Evolutionary conservation across 2,329 filamentous ascomycete species (phyloP).

Genomic region (Beauveria australis): DNA sequence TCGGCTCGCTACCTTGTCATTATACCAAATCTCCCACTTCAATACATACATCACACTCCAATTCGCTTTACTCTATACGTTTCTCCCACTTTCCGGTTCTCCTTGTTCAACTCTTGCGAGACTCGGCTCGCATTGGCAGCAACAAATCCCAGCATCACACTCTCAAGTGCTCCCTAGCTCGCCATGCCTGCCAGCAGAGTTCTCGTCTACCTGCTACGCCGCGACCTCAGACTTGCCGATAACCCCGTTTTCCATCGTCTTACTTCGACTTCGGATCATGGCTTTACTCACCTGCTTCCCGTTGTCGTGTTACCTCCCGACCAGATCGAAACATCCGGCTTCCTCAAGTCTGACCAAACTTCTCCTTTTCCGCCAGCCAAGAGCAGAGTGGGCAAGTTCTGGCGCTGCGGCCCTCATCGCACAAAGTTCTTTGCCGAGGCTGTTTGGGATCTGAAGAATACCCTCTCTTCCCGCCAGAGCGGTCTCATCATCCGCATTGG

Average conservation of each 20-base stretch:
- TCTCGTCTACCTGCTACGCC: slow-evolving; percentile 63
- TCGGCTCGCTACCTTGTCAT: slow-evolving; percentile 10
- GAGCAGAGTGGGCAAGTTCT: slow-evolving; percentile 58
- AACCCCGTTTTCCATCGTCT: slow-evolving; percentile 63
- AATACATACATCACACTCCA: neutral
- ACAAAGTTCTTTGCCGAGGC: slow-evolving; percentile 65
- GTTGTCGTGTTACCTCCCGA: slow-evolving; percentile 61
- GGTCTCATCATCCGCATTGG: slow-evolving; percentile 59
- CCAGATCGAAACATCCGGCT: slow-evolving; percentile 68
- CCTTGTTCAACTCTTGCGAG: neutral
- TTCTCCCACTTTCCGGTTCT: neutral
- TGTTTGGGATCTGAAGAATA: slow-evolving; percentile 62
- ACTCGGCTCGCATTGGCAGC: neutral
- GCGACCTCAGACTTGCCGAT: slow-evolving; percentile 65
- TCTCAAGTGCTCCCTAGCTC: neutral
- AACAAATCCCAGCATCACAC: neutral
- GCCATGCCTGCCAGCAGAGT: slow-evolving; percentile 37
- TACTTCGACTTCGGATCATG: slow-evolving; percentile 38
- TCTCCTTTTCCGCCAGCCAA: slow-evolving; percentile 63
- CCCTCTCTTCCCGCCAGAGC: slow-evolving; percentile 50
- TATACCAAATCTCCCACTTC: neutral
- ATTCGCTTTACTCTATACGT: neutral
- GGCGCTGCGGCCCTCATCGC: slow-evolving; percentile 65
- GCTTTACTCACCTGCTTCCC: slow-evolving; percentile 62
- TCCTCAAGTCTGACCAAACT: slow-evolving; percentile 44